A percentile compares a stretch with the other conserved stretches of the same genome.
These are phyloP conservation scores for Fusarium euwallaceae DNA, from an alignment of 2,329 filamentous ascomycete species.

Conservation along the genomic window DNA sequence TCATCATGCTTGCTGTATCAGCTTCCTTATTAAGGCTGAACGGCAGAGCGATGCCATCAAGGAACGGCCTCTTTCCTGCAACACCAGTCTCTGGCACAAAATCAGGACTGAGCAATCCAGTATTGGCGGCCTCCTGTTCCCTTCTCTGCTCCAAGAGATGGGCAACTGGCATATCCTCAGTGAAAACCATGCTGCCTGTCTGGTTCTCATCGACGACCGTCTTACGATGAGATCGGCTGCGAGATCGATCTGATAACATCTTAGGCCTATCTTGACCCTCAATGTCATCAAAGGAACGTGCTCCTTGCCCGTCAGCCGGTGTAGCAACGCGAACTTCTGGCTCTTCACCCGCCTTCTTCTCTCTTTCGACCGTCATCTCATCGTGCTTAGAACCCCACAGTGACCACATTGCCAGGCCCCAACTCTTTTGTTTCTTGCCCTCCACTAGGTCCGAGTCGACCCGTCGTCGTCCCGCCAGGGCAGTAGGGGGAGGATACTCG, in stretches of 20 bases:
- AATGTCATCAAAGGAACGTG: constrained; percentile 57
- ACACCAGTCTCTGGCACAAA: constrained; percentile 63
- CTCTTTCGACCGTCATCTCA: constrained; percentile 75
- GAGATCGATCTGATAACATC: constrained; percentile 41
- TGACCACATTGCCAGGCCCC: constrained; percentile 86
- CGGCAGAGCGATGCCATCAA: constrained; percentile 78
- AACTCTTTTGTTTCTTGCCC: constrained; percentile 73
- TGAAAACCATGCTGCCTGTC: constrained; percentile 50
- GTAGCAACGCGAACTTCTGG: constrained; percentile 50
- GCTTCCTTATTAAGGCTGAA: constrained; percentile 76
- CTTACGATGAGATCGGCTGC: constrained; percentile 59
- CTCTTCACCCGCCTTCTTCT: constrained; percentile 63
- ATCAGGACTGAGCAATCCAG: constrained; percentile 59
- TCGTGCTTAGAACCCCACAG: constrained; percentile 93
- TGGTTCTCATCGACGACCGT: constrained; percentile 67
- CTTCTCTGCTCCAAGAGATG: constrained; percentile 59
- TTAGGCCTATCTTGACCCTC: constrained; percentile 53
- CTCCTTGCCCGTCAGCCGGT: constrained; percentile 58
- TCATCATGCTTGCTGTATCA: constrained; percentile 78
- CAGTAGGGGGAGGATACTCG: constrained; percentile 86
- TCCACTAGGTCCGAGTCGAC: constrained; percentile 55
- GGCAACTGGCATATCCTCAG: constrained; percentile 59
- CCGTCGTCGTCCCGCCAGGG: constrained; percentile 79
- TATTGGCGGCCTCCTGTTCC: constrained; percentile 54
- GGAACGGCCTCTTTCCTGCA: constrained; percentile 73